These are phyloP conservation scores for Pseudonitzschia multiseries DNA, from an alignment of 108 stramenopile genomes.

Conservation along the genomic window DNA sequence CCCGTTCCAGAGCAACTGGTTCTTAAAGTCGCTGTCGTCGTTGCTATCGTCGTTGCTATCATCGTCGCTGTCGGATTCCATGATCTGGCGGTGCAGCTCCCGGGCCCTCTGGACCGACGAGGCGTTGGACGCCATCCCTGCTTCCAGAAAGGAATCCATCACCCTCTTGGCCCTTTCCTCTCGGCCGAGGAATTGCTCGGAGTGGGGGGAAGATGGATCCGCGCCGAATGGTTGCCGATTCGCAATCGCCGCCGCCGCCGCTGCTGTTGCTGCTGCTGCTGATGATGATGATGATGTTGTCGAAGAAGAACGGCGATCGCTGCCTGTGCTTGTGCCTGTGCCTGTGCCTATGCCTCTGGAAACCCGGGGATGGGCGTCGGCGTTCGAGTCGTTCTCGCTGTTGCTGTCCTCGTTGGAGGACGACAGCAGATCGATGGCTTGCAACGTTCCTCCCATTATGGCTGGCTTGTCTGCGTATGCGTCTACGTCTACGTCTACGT, in stretches of 20 bases:
- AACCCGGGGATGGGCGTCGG: no score
- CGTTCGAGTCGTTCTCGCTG: neutral
- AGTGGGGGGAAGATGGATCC: no score
- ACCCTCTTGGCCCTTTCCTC: neutral
- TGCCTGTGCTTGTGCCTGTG: no score
- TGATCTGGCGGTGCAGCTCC: neutral
- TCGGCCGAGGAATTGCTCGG: neutral
- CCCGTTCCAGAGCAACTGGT: neutral
- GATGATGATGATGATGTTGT: no score
- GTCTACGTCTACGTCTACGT: no score
- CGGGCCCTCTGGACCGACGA: neutral
- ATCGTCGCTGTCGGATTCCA: neutral
- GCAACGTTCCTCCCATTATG: neutral
- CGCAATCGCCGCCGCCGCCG: no score
- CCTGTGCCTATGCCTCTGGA: no score
- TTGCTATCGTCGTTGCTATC: neutral
- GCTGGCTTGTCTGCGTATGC: no score
- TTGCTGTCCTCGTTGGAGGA: neutral
- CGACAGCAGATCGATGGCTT: conserved; percentile 1
- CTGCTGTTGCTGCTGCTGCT: no score
- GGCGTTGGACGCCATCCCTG: neutral
- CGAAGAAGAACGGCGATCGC: no score
- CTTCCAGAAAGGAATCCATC: neutral
- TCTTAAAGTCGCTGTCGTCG: neutral
- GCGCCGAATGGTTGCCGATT: no score